phyloP scores from a whole-genome alignment of 192 early-diverging fungal species.

The Geranomyces michiganensis region DNA sequence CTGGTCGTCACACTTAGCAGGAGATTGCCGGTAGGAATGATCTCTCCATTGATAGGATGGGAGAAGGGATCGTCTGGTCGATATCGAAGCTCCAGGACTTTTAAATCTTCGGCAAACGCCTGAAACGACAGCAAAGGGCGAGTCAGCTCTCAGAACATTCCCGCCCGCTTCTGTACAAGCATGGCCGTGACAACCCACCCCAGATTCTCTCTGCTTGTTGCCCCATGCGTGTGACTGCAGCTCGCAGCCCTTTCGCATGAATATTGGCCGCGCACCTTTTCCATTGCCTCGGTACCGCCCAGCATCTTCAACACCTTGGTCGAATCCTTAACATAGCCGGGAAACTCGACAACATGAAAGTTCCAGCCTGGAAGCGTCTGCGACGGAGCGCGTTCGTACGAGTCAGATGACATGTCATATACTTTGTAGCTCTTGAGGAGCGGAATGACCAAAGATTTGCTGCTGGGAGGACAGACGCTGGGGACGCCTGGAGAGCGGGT shows the following conservation, averaged over 20 bases:
- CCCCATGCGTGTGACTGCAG: background rate
- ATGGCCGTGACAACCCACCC: too few relatives aligned
- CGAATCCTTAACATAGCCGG: constrained; percentile 51
- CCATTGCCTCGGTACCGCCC: constrained; percentile 50
- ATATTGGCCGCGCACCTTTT: constrained; percentile 50
- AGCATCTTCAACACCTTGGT: constrained; percentile 50
- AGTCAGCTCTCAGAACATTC: too few relatives aligned
- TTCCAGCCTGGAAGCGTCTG: constrained; percentile 42
- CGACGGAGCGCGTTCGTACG: constrained; percentile 35
- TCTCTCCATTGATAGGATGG: constrained; percentile 66
- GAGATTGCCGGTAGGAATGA: constrained; percentile 58
- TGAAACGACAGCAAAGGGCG: constrained; percentile 17
- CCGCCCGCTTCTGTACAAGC: too few relatives aligned
- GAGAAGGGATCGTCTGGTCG: constrained; percentile 62
- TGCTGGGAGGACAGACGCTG: too few relatives aligned
- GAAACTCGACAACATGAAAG: constrained; percentile 62
- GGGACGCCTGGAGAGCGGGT: too few relatives aligned
- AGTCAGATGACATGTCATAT: too few relatives aligned
- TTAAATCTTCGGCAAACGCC: constrained; percentile 47
- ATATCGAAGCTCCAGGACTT: constrained; percentile 55
- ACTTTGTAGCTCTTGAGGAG: too few relatives aligned
- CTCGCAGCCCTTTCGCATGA: too few relatives aligned
- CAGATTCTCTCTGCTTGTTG: too few relatives aligned
- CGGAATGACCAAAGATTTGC: too few relatives aligned
- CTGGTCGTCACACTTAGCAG: constrained; percentile 63